Percentiles rank a stretch among this genome's conserved stretches.
These are phyloP conservation scores for Penstemon davidsonii DNA, from an alignment of 257 asterid species.

Conservation along the genomic window DNA sequence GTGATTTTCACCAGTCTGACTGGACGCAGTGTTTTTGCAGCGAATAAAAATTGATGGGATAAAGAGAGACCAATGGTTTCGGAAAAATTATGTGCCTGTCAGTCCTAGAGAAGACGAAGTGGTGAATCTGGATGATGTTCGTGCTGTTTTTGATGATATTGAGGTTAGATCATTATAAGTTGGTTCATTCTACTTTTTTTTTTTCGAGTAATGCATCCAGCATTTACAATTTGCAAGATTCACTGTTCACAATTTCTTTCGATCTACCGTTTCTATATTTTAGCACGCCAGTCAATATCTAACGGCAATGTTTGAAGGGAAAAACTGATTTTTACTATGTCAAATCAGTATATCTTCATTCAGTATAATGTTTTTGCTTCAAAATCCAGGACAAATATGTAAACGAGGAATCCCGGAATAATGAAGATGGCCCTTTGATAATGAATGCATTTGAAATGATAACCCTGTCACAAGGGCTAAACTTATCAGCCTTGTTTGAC, in stretches of 20 bases:
- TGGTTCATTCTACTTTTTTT: neutral
- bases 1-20: conserved; percentile 25
- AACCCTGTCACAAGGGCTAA: conserved; percentile 93
- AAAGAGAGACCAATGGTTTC: conserved; percentile 78
- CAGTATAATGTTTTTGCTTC: conserved; percentile 20
- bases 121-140: conserved; percentile 84
- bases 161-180: conserved; percentile 48
- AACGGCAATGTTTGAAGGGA: conserved; percentile 12
- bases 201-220: neutral
- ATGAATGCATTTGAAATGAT: conserved; percentile 99
- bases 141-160: conserved; percentile 85
- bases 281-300: conserved; percentile 17
- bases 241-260: conserved; percentile 4
- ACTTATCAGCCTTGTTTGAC: conserved; percentile 91
- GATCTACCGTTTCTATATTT: conserved; percentile 18
- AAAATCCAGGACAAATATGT: conserved; percentile 76
- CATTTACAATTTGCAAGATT: neutral
- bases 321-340: neutral
- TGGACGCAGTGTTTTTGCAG: conserved; percentile 45
- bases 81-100: conserved; percentile 59
- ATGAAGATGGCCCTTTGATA: conserved; percentile 64
- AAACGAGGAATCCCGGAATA: conserved; percentile 56
- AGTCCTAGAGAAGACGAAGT: conserved; percentile 66
- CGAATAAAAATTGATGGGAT: conserved; percentile 76
- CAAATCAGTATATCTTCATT: conserved; percentile 20